phyloP scores from a whole-genome alignment of 305 asterid genomes.

The Solanum hybrid region DNA sequence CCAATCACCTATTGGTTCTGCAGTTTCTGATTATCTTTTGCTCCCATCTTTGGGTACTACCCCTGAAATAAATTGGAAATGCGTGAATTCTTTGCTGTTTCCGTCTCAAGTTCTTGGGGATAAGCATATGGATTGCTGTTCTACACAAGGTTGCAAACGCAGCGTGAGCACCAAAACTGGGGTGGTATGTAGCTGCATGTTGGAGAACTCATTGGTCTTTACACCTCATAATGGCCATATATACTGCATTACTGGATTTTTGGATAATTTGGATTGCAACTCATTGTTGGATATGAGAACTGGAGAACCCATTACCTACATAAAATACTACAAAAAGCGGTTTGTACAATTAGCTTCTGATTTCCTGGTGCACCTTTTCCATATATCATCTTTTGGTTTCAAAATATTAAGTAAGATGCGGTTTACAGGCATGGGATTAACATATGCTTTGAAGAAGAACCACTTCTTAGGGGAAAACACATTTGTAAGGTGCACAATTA shows the following conservation, averaged over 20 bases:
- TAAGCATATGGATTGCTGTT: not conserved
- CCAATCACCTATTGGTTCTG: not conserved
- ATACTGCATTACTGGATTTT: not conserved
- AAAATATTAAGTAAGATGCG: not conserved
- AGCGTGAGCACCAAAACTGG: not conserved
- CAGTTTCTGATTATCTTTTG: not conserved
- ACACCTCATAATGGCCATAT: not conserved
- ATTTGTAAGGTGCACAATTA: constrained; percentile 37
- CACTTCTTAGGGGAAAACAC: not conserved
- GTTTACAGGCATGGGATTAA: not conserved
- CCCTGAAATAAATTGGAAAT: not conserved
- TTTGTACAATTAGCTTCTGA: not conserved
- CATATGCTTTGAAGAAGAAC: not conserved
- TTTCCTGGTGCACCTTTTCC: not conserved
- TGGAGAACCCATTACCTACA: not conserved
- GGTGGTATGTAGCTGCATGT: not conserved
- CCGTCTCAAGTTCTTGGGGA: not conserved
- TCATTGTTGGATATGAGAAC: not conserved
- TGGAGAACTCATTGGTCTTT: not conserved
- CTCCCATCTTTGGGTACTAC: not conserved
- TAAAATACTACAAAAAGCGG: not conserved
- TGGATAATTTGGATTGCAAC: not conserved
- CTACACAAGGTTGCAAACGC: not conserved
- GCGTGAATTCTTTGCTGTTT: not conserved
- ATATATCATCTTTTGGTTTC: not conserved